These are phyloP conservation scores for Colletotrichum tanaceti DNA, from an alignment of 2,329 filamentous ascomycete genomes.

Conservation along the genomic window DNA sequence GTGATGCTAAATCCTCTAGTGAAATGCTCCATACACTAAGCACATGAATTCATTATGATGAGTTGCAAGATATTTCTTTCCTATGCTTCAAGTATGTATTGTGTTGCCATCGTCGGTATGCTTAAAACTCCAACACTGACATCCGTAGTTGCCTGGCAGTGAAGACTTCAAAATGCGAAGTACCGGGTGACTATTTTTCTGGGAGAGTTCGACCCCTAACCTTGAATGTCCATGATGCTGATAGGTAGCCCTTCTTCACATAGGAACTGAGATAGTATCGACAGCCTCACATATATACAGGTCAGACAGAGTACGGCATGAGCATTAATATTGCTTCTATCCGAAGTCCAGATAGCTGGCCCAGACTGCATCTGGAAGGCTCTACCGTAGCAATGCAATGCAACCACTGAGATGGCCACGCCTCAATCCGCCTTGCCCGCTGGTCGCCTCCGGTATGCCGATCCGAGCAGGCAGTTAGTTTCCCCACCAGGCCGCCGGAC, in stretches of 20 bases:
- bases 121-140: not conserved
- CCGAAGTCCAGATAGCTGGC: not conserved
- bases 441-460: not conserved
- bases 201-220: not conserved
- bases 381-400: not conserved
- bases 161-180: rapidly evolving
- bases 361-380: not conserved
- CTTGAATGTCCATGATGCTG: too few species aligned
- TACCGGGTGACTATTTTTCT: rapidly evolving
- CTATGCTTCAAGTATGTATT: not conserved
- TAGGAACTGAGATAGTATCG: not conserved
- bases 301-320: not conserved
- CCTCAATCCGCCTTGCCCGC: too few species aligned
- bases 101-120: not conserved
- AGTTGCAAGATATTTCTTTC: too few species aligned
- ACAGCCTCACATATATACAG: not conserved
- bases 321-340: not conserved
- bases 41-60: not conserved
- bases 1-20: not conserved
- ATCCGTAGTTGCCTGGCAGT: rapidly evolving
- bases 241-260: not conserved
- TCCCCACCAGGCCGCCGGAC: conserved; percentile 35
- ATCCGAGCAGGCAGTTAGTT: not conserved
- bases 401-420: not conserved
- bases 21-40: too few species aligned